These are phyloP conservation scores for Berberis thunbergii DNA, from an alignment of 164 flowering plant species.

Conservation along the genomic window DNA sequence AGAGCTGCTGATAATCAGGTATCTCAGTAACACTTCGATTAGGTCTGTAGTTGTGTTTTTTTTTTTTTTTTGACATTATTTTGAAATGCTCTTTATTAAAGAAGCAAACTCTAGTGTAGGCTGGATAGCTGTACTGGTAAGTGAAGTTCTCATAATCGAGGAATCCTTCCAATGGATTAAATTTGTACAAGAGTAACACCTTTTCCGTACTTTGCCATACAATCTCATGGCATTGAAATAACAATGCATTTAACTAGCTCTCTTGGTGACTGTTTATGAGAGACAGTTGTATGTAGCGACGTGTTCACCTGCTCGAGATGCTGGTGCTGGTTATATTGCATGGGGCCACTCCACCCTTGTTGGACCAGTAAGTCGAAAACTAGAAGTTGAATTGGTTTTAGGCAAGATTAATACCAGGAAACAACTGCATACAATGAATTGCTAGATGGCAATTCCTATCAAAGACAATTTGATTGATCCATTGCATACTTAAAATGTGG, in stretches of 20 bases:
- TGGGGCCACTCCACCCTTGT: slow-evolving; percentile 99
- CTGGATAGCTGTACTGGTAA: no score
- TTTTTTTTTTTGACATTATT: not conserved
- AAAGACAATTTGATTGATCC: not conserved
- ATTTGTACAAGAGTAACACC: no score
- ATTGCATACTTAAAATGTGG: not conserved
- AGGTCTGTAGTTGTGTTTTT: not conserved
- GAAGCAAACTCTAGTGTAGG: no score
- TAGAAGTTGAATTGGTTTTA: not conserved
- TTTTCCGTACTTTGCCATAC: no score
- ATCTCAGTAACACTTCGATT: slow-evolving; percentile 1
- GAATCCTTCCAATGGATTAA: no score
- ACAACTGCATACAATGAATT: not conserved
- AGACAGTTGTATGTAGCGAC: slow-evolving; percentile 88
- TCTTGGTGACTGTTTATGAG: not conserved
- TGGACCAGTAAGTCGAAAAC: slow-evolving; percentile 71
- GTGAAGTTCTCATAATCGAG: no score
- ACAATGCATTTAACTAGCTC: no score
- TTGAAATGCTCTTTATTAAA: not conserved
- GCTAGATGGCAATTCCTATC: not conserved
- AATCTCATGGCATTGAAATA: no score
- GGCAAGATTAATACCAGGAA: not conserved
- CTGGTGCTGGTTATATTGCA: slow-evolving; percentile 68
- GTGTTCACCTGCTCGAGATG: slow-evolving; percentile 95
- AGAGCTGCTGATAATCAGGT: slow-evolving; percentile 99